phyloP scores from a whole-genome alignment of 495 filamentous ascomycete genomes.

The Schizothecium vesticola region DNA sequence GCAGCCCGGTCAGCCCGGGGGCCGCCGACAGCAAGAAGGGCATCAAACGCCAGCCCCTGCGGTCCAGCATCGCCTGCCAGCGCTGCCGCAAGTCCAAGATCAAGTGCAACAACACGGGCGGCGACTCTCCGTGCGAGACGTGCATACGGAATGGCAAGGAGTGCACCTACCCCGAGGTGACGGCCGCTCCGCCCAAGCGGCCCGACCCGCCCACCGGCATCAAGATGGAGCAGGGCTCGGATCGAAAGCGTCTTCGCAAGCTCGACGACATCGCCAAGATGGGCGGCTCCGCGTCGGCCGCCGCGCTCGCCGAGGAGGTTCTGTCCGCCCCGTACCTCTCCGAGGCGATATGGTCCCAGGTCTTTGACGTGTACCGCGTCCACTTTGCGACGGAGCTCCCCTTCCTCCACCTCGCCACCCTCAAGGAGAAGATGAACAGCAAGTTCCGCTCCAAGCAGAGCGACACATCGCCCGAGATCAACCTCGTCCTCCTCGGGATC shows the following conservation, averaged over 20 bases:
- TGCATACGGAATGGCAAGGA: slow-evolving; percentile 71
- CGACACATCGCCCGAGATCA: slow-evolving; percentile 45
- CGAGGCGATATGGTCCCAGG: slow-evolving; percentile 62
- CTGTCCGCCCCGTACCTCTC: slow-evolving; percentile 54
- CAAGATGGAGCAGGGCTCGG: slow-evolving; percentile 54
- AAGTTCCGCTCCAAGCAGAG: slow-evolving; percentile 35
- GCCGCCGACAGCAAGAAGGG: slow-evolving; percentile 42
- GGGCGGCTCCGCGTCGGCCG: slow-evolving; percentile 29
- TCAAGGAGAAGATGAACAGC: slow-evolving; percentile 52
- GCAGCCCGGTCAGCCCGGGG: slow-evolving; percentile 26
- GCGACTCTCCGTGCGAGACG: slow-evolving; percentile 64
- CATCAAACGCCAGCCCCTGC: slow-evolving; percentile 52
- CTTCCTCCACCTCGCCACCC: slow-evolving; percentile 74
- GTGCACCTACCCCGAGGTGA: slow-evolving; percentile 67
- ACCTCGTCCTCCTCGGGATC: slow-evolving; percentile 71
- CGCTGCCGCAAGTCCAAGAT: slow-evolving; percentile 78
- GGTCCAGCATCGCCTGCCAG: slow-evolving; percentile 75
- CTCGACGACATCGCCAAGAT: slow-evolving; percentile 42
- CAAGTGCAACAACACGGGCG: slow-evolving; percentile 70
- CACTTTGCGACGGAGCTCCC: slow-evolving; percentile 79
- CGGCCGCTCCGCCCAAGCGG: slow-evolving; percentile 53
- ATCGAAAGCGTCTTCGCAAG: slow-evolving; percentile 58
- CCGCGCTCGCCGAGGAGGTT: slow-evolving; percentile 41
- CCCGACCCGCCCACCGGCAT: slow-evolving; percentile 44
- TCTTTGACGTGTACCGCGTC: slow-evolving; percentile 75